Evolutionary conservation across 805 yeast genomes (phyloP), one percentile per base, ranked within the genome.

Genomic region (Blastobotrys terrestris): DNA sequence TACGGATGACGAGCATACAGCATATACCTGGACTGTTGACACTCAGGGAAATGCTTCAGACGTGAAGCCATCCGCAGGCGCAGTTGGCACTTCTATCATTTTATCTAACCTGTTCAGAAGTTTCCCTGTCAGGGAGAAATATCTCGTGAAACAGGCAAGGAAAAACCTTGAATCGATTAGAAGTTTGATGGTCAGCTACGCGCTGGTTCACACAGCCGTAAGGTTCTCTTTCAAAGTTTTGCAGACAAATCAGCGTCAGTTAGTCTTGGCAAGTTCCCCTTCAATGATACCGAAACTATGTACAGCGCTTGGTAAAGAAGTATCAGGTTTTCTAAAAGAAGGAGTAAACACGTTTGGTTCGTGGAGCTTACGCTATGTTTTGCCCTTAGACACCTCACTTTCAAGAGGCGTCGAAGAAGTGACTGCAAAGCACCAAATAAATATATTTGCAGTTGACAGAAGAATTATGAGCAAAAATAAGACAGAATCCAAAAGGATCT

Each of bases 401-500:
- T 11, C 35, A 26, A 26, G 35, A n/a, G n/a, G n/a, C n/a, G 35
- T 26, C 11, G 35, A 26, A 11, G 35, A 26, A 26, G 5, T 26
- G 35, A 5, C 35, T 11, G 11, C 8, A 11, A 26, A 5, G 35
- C 5, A 26, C 5, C 35, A 46, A 85, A 87, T 69, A 74, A 85
- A 15, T 59, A 90, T 3, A 77, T 85, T 13, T 70, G 75, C 58
- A 79, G 87, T 2, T 62, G 67, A 2, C 72, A 82, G 56, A 78
- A 80, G 20, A 69, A 72, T 21, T 62, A 88, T 18, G 56, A 71
- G 1, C 83, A 80, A 62, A 65, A 80, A 20, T 66, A 87, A 15
- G 86, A 82, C 57, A 95, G 87, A 55, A 76, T 79, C 1, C 90
- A 86, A 68, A 80, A 79, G 57, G 72, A 74, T 26, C 86, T 77